These are phyloP conservation scores for Psilocybe tampanensis DNA, from an alignment of 768 basidiomycete species.

Conservation along the genomic window DNA sequence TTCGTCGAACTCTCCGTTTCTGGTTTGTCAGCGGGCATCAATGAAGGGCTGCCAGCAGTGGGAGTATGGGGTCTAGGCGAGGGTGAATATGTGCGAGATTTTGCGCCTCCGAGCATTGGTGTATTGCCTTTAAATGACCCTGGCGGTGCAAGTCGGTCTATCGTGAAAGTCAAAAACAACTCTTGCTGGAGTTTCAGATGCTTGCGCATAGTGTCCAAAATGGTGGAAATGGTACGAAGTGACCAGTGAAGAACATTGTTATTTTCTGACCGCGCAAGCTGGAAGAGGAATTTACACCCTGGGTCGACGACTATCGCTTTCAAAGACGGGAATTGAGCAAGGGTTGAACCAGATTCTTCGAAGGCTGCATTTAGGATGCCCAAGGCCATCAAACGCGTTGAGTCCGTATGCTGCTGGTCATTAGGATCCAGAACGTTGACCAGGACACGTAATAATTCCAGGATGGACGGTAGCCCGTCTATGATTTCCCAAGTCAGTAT, in stretches of 20 bases:
- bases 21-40: slow-evolving; percentile 39
- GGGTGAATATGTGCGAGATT: slow-evolving; percentile 35
- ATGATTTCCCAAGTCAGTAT: slow-evolving; percentile 17
- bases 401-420: slow-evolving; percentile 95
- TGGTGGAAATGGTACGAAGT: slow-evolving; percentile 83
- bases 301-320: slow-evolving; percentile 79
- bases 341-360: slow-evolving; percentile 76
- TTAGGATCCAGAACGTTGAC: slow-evolving; percentile 95
- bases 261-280: slow-evolving; percentile 91
- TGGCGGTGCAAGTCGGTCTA: slow-evolving; percentile 85
- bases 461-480: slow-evolving; percentile 91
- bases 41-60: slow-evolving; percentile 36
- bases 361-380: slow-evolving; percentile 86
- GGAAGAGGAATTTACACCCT: slow-evolving; percentile 96
- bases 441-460: slow-evolving; percentile 91
- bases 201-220: slow-evolving; percentile 84
- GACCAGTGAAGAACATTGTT: slow-evolving; percentile 75
- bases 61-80: slow-evolving; percentile 62
- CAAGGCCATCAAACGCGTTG: slow-evolving; percentile 87
- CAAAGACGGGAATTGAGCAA: slow-evolving; percentile 80
- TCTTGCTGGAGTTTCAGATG: slow-evolving; percentile 95
- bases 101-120: slow-evolving; percentile 23
- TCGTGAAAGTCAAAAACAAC: slow-evolving; percentile 90
- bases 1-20: slow-evolving; percentile 39
- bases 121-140: slow-evolving; percentile 27